phyloP scores from a whole-genome alignment of 257 asterid genomes.

The Primulina tabacum region DNA sequence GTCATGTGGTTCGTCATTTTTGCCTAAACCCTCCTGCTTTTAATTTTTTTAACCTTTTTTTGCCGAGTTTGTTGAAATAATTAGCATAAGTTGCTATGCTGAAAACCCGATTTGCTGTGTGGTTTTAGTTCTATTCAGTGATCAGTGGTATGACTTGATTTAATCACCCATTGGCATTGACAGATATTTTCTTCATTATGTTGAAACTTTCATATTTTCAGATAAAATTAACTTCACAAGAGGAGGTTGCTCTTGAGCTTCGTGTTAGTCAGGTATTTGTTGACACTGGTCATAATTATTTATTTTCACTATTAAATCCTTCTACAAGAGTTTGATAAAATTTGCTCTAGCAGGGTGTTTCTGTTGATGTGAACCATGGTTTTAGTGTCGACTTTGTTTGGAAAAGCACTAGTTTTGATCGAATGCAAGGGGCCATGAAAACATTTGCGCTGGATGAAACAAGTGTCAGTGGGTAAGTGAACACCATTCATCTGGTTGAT shows the following conservation, averaged over 20 bases:
- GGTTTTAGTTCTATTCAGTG: conserved; percentile 12
- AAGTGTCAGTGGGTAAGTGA: conserved; percentile 95
- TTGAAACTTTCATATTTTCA: conserved; percentile 32
- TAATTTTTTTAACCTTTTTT: neutral
- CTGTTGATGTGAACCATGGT: conserved; percentile 88
- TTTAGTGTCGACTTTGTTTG: conserved; percentile 96
- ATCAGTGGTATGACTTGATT: conserved; percentile 15
- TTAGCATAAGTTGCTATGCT: conserved; percentile 13
- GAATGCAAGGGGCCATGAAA: conserved; percentile 99
- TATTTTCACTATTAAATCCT: conserved; percentile 4
- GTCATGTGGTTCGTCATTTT: conserved; percentile 81
- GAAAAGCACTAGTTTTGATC: conserved; percentile 99
- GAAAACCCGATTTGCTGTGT: conserved; percentile 6
- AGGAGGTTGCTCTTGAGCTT: conserved; percentile 99
- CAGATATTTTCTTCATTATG: neutral
- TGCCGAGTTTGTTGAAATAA: conserved; percentile 6
- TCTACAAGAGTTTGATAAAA: conserved; percentile 19
- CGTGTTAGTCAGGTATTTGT: conserved; percentile 80
- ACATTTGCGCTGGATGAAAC: conserved; percentile 99
- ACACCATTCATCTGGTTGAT: conserved; percentile 1
- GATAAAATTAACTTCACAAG: conserved; percentile 94
- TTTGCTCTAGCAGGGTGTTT: conserved; percentile 69
- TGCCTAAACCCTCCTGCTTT: conserved; percentile 19
- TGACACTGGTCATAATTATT: neutral
- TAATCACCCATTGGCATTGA: neutral